Base-by-base conservation (phyloP, 2,329 filamentous ascomycete genomes). In the Calonectria naviculata region DNA sequence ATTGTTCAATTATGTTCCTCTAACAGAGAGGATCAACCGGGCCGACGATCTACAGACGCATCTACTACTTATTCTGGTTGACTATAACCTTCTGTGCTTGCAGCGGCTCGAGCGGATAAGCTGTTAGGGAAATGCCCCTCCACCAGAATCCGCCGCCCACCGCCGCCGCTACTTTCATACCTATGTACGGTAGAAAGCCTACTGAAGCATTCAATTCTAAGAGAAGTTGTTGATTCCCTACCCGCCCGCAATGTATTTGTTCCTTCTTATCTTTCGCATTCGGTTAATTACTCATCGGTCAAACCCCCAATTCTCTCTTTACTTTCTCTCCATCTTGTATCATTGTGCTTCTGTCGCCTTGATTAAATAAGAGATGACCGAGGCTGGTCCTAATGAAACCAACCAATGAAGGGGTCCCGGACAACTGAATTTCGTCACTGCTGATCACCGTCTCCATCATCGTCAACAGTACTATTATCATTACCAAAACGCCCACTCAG, bases 381-480 rank as follows among this genome's bases (percentile, higher is more conserved):
- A 13, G 31, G 31, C 52, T 36, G 38, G 31, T 58, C 52, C 52
- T 38, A 38, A 58, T 19, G 52, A 38, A 26, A 17, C 24, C 52
- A 58, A 34, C 52, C 36, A 24, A 29, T 34, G 8, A 61, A 61
- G 29, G 36, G 13, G 31, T 26, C 56, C 56, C 29, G 38, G 31
- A 56, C 47, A 34, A 9, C 24, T 36, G 42, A 56, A 44, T 26
- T 52, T 52, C 29, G 21, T 56, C 38, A 62, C 65, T 47, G 65
- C 54, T 61, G 56, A 61, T 44, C 56, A 24, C 36, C 52, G 52
- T 58, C 52, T 26, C 34, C 52, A 61, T 44, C 56, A 58, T 58
- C 52, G 31, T 58, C 52, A 58, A 58, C 42, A 38, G 34, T 34
- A 44, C 41, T 47, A 52, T 42, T 69, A 36, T 36, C 31, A 65